These are phyloP conservation scores for Penicillium samsonianum DNA, from an alignment of 495 filamentous ascomycete genomes.

Conservation along the genomic window DNA sequence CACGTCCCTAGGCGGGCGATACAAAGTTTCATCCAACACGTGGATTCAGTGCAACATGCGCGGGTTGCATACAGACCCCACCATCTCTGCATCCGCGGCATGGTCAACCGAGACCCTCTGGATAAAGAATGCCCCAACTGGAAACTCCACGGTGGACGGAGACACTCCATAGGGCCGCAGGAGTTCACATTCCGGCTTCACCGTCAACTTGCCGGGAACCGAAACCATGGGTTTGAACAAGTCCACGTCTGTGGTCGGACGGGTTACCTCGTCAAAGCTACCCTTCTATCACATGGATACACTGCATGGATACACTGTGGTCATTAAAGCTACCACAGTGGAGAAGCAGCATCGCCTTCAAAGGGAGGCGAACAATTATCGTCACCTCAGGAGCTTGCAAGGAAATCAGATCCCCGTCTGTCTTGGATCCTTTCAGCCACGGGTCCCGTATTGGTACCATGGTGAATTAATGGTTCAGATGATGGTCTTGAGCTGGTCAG, in stretches of 20 bases:
- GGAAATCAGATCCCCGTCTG: conserved; percentile 40
- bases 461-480: conserved; percentile 1
- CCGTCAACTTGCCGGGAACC: conserved; percentile 7
- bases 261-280: conserved; percentile 10
- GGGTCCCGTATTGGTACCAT: conserved; percentile 8
- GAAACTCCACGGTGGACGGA: conserved; percentile 6
- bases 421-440: conserved; percentile 33
- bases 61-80: background rate
- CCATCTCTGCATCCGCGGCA: conserved; percentile 6
- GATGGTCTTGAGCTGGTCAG: conserved; percentile 1
- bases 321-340: conserved; percentile 12
- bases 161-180: conserved; percentile 1
- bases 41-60: background rate
- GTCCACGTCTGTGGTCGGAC: conserved; percentile 12
- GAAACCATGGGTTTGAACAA: conserved; percentile 9
- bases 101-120: conserved; percentile 8
- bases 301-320: conserved; percentile 9
- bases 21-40: background rate
- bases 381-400: conserved; percentile 32
- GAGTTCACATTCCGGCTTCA: conserved; percentile 12
- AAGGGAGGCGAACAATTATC: conserved; percentile 29
- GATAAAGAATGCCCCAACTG: conserved; percentile 13
- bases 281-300: conserved; percentile 6
- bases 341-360: conserved; percentile 34
- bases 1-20: background rate